phyloP scores from a whole-genome alignment of 163 green algal genomes.

The Scenedesmus sp. region DNA sequence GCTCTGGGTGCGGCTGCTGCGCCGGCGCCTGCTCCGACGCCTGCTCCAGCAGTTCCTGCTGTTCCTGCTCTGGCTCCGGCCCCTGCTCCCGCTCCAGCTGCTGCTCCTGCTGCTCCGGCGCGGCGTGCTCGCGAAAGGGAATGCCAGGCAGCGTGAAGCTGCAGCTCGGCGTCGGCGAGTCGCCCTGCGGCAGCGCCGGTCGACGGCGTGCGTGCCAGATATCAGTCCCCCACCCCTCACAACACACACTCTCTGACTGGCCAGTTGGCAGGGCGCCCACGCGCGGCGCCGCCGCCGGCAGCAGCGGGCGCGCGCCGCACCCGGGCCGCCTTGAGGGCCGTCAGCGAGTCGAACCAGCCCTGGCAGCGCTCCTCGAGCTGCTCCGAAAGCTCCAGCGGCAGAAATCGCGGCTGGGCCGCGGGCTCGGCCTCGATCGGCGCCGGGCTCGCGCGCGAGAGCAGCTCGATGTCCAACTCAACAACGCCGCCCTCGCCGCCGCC shows the following conservation, averaged over 20 bases:
- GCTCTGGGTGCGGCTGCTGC: not conserved
- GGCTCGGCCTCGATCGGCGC: not conserved
- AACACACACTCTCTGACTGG: too few species aligned
- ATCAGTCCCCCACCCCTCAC: too few species aligned
- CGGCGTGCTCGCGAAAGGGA: not conserved
- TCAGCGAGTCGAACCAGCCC: constrained; percentile 43
- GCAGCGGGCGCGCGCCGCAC: not conserved
- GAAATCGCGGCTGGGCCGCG: not conserved
- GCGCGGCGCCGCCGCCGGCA: not conserved
- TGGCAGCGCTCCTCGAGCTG: constrained; percentile 26
- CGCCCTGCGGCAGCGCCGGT: constrained; percentile 16
- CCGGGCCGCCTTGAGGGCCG: constrained; percentile 10
- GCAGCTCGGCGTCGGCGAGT: constrained; percentile 45
- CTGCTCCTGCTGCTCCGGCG: not conserved
- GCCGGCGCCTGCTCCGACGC: not conserved
- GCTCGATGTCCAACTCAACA: constrained; percentile 44
- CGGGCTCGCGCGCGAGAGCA: not conserved
- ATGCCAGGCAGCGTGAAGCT: constrained; percentile 32
- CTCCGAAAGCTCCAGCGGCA: not conserved
- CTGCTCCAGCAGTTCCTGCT: not conserved
- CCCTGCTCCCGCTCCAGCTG: not conserved
- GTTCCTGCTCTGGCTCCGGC: not conserved
- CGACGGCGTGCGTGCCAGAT: too few species aligned
- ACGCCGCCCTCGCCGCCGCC: not conserved
- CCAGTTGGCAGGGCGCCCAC: too few species aligned